A percentile compares a stretch with the other conserved stretches of the same genome.
Conservation (phyloP, 352 stramenopile species). For the Peronospora farinosa region DNA sequence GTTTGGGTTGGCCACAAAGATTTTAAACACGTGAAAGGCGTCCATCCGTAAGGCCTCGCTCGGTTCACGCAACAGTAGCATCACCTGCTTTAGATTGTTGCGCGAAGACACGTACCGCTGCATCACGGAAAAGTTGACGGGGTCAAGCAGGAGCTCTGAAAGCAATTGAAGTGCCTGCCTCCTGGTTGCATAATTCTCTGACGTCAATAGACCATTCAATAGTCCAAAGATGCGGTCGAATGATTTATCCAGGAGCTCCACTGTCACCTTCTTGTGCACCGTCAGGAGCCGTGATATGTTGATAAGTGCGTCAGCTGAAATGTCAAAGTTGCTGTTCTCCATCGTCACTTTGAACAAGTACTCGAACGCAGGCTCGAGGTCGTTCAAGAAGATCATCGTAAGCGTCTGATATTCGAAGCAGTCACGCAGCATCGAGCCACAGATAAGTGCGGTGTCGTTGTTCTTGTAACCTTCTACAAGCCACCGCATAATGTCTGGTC, state of each 20-base stretch:
- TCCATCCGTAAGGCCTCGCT: constrained; percentile 77
- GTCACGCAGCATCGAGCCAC: constrained; percentile 73
- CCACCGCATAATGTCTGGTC: constrained; percentile 62
- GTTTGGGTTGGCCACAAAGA: constrained; percentile 83
- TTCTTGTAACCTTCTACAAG: constrained; percentile 70
- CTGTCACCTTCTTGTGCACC: constrained; percentile 53
- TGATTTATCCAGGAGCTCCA: constrained; percentile 40
- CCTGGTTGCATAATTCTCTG: constrained; percentile 69
- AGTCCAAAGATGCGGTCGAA: constrained; percentile 68
- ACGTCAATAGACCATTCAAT: constrained; percentile 54
- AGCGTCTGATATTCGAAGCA: constrained; percentile 66
- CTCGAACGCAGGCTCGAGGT: constrained; percentile 57
- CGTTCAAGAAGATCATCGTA: constrained; percentile 52
- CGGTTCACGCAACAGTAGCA: constrained; percentile 66
- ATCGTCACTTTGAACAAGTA: constrained; percentile 64
- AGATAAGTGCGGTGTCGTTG: constrained; percentile 69
- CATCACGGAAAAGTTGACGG: constrained; percentile 72
- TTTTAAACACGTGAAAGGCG: constrained; percentile 85
- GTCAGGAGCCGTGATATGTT: constrained; percentile 72
- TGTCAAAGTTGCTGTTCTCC: constrained; percentile 78
- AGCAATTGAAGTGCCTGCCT: constrained; percentile 66
- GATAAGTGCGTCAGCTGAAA: constrained; percentile 74
- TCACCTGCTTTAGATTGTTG: constrained; percentile 66
- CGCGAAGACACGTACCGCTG: constrained; percentile 67
- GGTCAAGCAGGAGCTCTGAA: constrained; percentile 66